Evolutionary conservation across 257 asterid genomes (phyloP).

Genomic region (Penstemon eatonii): DNA sequence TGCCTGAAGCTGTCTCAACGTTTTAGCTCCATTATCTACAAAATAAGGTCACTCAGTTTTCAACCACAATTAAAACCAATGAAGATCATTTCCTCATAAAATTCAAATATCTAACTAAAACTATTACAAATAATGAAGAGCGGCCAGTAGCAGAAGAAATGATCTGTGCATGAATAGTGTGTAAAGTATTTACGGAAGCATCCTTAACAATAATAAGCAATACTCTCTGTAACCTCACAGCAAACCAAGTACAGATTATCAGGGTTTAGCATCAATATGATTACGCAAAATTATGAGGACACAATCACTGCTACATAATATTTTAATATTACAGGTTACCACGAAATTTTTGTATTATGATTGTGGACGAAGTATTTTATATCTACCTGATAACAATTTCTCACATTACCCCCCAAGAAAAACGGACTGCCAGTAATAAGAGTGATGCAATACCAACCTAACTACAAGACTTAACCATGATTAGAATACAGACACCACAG

Average conservation of each 20-base stretch:
- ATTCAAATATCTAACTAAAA: constrained; percentile 14
- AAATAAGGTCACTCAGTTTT: constrained; percentile 20
- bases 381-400: no score
- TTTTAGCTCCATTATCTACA: constrained; percentile 59
- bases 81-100: constrained; percentile 12
- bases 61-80: constrained; percentile 27
- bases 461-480: background rate
- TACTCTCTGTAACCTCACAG: background rate
- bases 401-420: no score
- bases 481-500: background rate
- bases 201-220: constrained; percentile 23
- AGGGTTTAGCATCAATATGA: no score
- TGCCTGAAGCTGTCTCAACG: constrained; percentile 66
- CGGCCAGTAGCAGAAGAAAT: constrained; percentile 4
- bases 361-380: no score
- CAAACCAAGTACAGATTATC: constrained; percentile 1
- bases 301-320: background rate
- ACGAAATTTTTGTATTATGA: background rate
- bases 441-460: background rate
- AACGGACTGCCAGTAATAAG: constrained; percentile 8
- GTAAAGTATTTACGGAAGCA: constrained; percentile 3
- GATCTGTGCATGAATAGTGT: constrained; percentile 15
- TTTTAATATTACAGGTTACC: background rate
- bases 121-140: background rate
- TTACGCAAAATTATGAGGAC: background rate